Conservation (phyloP, 139 green algal genomes). For the Coelastrella sp. region DNA sequence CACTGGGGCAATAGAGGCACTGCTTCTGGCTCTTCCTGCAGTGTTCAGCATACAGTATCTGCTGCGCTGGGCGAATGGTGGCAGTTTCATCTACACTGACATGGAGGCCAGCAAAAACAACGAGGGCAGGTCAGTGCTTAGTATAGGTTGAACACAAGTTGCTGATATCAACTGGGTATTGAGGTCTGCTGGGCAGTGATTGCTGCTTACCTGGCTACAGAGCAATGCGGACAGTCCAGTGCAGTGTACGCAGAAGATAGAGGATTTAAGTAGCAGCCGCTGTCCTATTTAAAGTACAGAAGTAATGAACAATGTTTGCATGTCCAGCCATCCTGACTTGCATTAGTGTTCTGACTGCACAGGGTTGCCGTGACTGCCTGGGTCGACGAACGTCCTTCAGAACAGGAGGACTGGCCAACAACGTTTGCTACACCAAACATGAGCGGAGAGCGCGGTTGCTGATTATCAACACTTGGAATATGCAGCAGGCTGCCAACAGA, state of each 20-base stretch:
- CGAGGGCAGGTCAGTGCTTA: not conserved
- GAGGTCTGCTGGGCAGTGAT: not conserved
- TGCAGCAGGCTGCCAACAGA: not conserved
- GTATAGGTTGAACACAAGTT: not conserved
- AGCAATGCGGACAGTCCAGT: no score
- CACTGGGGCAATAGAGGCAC: slow-evolving; percentile 16
- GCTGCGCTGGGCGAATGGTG: not conserved
- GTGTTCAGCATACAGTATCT: slow-evolving; percentile 26
- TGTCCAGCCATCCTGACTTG: no score
- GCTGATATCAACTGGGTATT: not conserved
- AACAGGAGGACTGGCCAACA: slow-evolving; percentile 21
- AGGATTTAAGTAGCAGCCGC: no score
- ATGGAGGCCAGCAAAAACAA: not conserved
- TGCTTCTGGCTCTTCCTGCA: slow-evolving; percentile 26
- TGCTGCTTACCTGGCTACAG: no score
- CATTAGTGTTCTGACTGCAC: not conserved
- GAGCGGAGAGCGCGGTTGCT: slow-evolving; percentile 23
- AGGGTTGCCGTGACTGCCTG: slow-evolving; percentile 24
- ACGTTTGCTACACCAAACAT: slow-evolving; percentile 10
- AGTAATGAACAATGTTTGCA: no score
- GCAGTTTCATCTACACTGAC: not conserved
- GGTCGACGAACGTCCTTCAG: not conserved
- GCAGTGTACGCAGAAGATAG: no score
- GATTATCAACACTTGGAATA: no score
- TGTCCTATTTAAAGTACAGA: no score